phyloP scores from a whole-genome alignment of 2,329 filamentous ascomycete species.

The Xylariaceae sp. region DNA sequence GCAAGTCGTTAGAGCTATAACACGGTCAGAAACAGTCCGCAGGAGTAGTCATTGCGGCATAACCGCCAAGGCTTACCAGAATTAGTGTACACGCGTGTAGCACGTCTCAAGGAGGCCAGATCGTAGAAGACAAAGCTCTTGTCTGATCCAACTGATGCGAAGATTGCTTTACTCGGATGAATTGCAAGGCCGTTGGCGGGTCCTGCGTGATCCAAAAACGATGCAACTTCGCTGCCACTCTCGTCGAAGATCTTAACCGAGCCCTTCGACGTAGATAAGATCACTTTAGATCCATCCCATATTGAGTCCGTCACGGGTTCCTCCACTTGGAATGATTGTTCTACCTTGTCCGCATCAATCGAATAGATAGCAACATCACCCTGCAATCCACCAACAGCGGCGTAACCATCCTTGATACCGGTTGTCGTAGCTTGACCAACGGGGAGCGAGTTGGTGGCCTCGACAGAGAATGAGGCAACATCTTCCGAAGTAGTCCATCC shows the following conservation, averaged over 20 bases:
- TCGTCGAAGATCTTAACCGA: conserved; percentile 81
- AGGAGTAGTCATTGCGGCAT: not conserved
- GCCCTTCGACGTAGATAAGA: conserved; percentile 76
- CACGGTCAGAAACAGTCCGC: conserved; percentile 14
- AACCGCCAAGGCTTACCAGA: conserved; percentile 61
- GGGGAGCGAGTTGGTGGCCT: conserved; percentile 49
- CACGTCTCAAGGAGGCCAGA: conserved; percentile 64
- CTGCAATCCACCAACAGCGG: conserved; percentile 73
- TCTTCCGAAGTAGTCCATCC: conserved; percentile 81
- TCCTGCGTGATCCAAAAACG: conserved; percentile 81
- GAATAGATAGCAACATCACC: conserved; percentile 78
- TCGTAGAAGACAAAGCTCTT: conserved; percentile 95
- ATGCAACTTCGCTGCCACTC: conserved; percentile 67
- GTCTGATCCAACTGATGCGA: conserved; percentile 86
- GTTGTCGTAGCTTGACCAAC: conserved; percentile 55
- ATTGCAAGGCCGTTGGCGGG: conserved; percentile 75
- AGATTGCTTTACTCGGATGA: conserved; percentile 80
- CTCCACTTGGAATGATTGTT: conserved; percentile 67
- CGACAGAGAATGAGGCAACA: conserved; percentile 55
- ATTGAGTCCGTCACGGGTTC: conserved; percentile 67
- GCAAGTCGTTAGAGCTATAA: conserved; percentile 70
- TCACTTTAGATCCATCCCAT: conserved; percentile 69
- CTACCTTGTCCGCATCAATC: conserved; percentile 65
- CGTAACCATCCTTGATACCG: conserved; percentile 61
- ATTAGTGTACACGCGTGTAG: conserved; percentile 80